Percentiles rank a stretch among this genome's conserved stretches.
These are phyloP conservation scores for Ophiostoma triangulosporum DNA, from an alignment of 2,329 filamentous ascomycete genomes.

Conservation along the genomic window DNA sequence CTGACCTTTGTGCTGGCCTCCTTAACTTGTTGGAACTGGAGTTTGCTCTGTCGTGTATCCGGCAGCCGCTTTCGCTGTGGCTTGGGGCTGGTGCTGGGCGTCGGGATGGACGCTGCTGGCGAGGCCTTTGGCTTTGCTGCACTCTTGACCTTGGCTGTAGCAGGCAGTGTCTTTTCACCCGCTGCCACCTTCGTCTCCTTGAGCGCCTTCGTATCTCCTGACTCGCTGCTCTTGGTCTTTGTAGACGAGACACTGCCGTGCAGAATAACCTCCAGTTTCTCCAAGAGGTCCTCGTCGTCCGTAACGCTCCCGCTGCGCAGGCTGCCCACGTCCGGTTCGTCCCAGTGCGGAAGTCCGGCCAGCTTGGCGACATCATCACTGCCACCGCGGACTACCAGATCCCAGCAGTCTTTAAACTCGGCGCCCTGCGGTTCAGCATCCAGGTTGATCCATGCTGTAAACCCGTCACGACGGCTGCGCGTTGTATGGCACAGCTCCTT, in stretches of 20 bases:
- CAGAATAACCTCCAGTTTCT: conserved; percentile 30
- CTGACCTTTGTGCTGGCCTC: neutral
- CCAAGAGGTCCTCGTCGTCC: conserved; percentile 27
- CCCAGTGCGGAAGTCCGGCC: conserved; percentile 48
- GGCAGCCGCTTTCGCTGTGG: conserved; percentile 26
- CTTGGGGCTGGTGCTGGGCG: conserved; percentile 43
- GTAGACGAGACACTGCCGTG: conserved; percentile 17
- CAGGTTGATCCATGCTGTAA: conserved; percentile 90
- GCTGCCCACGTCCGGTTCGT: conserved; percentile 38
- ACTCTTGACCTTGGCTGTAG: neutral
- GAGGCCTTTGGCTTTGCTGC: conserved; percentile 6
- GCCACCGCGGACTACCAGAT: conserved; percentile 73
- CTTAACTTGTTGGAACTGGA: conserved; percentile 26
- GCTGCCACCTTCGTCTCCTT: neutral
- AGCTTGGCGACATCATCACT: conserved; percentile 77
- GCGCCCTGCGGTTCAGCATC: conserved; percentile 69
- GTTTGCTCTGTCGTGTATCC: conserved; percentile 36
- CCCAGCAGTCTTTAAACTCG: conserved; percentile 87
- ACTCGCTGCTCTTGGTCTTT: neutral
- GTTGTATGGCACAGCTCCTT: conserved; percentile 83
- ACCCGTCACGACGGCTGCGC: conserved; percentile 66
- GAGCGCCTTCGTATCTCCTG: conserved; percentile 13
- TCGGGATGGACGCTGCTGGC: conserved; percentile 37
- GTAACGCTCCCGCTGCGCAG: conserved; percentile 27
- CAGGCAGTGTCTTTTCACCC: neutral